Base-by-base conservation (phyloP, 108 stramenopile species). In the Skeletonema marinoi region DNA sequence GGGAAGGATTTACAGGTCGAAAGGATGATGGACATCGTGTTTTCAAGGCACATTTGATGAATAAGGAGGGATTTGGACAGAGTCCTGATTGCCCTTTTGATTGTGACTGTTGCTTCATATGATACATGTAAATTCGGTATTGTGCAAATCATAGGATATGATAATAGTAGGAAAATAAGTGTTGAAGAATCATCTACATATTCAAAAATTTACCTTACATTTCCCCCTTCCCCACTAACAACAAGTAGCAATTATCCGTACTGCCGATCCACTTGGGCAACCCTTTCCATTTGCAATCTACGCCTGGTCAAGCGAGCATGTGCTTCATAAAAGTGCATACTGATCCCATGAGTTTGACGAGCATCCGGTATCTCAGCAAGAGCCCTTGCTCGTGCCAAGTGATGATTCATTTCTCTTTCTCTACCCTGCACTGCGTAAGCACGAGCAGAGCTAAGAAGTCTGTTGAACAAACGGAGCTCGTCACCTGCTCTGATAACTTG, bases 21-120 rank as follows among this genome's bases (percentile, higher is more conserved):
- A 77, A 81, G 19, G 88, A 94, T 60, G 93, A 90, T 59, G 93
- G 93, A 4, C 78, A 87, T 68, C 93, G 89, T 65, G 75, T 96
- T 10, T 96, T 93, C 79, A 96, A 96, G 74, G 91, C 91, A 1
- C 96, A 96, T 78, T 71, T 96, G 48, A 78, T 96, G 66, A 91
- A 96, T 71, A 90, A 83, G 82, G 85, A 88, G 39, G 88, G 84
- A 3, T 87, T 88, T 69, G 96, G 96, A 16, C 66, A 39, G 32
- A 84, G 83, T 32, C 69, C 74, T 31, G 85, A 94, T 72, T 96
- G 96, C 71, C 96, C 96, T 31, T 96, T 96, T 75, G 96, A 96
- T 77, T 96, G 96, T 66, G 82, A 93, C 68, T 96, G 96, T 66
- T 96, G 96, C 65, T 94, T 83, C 69, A 94, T 96, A 51, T 96